Evolutionary conservation across 768 basidiomycete genomes (phyloP), one percentile per base, ranked within the genome.

Genomic region (Lentinula edodes): DNA sequence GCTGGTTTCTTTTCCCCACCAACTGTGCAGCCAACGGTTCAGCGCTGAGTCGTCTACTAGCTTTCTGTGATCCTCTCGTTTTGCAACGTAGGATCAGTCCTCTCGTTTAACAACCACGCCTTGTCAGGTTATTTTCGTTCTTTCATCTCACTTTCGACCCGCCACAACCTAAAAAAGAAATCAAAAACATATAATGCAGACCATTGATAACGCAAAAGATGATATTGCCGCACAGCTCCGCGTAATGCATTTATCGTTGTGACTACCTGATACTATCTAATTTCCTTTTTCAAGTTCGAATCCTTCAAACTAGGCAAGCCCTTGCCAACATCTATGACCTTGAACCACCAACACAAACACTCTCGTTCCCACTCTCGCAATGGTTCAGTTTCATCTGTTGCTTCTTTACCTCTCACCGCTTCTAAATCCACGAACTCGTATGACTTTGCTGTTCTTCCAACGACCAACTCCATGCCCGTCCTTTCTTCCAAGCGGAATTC

Each of bases 291-390:
- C 18, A 52, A 91, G 89, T 85, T 92, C 69, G 84, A 89, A 64
- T 83, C 83, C 38, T 91, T 91, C 80, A 86, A 80, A 70, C 77
- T 91, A 66, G 89, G 90, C 76, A 78, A 66, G 72, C 72, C 71
- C 70, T 76, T 69, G 70, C 78, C 42, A 73, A 75, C 65, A 67
- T 73, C 65, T 66, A 58, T 45, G 28, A 71, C 66, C 60, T 74
- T 58, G 64, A 73, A 66, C 62, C 75, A 66, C 63, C 79, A 68
- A 61, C 80, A 79, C 64, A 78, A 79, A 53, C 89, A 88, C 74
- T 74, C 73, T 64, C 87, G 86, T 68, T 87, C 88, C 51, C 87
- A 87, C 71, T 92, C 90, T 63, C 87, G 89, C 67, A 89, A 85
- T 72, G 72, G 72, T 54, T 87, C 87, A 45, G 70, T 85, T 52